Evolutionary conservation across 352 stramenopile species (phyloP).

Genomic region (Peronospora destructor): DNA sequence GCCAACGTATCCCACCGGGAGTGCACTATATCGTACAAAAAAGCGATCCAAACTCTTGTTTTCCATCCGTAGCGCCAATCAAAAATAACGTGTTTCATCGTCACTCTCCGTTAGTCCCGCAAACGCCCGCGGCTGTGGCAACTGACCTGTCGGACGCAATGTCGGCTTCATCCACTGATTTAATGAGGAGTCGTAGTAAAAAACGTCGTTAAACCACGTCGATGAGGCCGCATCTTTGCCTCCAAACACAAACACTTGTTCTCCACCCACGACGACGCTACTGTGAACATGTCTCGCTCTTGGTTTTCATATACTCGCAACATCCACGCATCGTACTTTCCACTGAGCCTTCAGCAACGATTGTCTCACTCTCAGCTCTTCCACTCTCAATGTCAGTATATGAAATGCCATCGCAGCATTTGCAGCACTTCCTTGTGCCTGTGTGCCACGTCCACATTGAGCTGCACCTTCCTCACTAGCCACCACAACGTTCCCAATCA

Average conservation of each 20-base stretch:
- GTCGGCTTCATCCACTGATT: slow-evolving; percentile 49
- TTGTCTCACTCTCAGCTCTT: slow-evolving; percentile 54
- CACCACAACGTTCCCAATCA: slow-evolving; percentile 61
- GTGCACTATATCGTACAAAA: slow-evolving; percentile 47
- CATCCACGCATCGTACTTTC: not conserved
- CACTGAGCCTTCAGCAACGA: slow-evolving; percentile 2
- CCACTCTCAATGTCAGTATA: slow-evolving; percentile 43
- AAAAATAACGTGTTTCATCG: slow-evolving; percentile 55
- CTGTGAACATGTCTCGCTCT: slow-evolving; percentile 40
- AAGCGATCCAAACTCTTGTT: slow-evolving; percentile 50
- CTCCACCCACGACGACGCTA: slow-evolving; percentile 53
- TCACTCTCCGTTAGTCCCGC: slow-evolving; percentile 39
- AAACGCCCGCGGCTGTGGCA: slow-evolving; percentile 42
- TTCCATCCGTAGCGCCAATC: slow-evolving; percentile 51
- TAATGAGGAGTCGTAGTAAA: slow-evolving; percentile 60
- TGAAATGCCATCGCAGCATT: slow-evolving; percentile 33
- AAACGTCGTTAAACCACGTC: slow-evolving; percentile 63
- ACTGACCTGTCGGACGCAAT: slow-evolving; percentile 22
- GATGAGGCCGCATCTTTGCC: slow-evolving; percentile 46
- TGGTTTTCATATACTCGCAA: not conserved
- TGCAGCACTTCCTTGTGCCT: slow-evolving; percentile 9
- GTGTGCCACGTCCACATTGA: slow-evolving; percentile 11
- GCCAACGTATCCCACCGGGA: slow-evolving; percentile 53
- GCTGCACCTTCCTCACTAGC: slow-evolving; percentile 16
- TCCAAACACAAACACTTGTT: slow-evolving; percentile 64